A percentile compares a stretch with the other conserved stretches of the same genome.
These are phyloP conservation scores for Malassezia globosa DNA, from an alignment of 1,284 basidiomycete genomes.

Conservation along the genomic window DNA sequence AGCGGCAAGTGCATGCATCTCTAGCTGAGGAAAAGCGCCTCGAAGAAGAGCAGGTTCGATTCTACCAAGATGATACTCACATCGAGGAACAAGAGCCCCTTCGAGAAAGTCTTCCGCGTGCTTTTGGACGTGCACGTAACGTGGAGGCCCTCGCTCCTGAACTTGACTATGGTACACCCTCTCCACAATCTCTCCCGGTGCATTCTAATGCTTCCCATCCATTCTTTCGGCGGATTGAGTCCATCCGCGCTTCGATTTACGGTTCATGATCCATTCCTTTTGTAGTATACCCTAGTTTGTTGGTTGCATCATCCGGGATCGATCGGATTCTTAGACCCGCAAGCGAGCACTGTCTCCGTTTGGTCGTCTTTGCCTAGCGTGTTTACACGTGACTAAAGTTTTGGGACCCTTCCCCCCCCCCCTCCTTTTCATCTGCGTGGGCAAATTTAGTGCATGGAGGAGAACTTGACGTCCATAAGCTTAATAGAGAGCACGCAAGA, in stretches of 20 bases:
- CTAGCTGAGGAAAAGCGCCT: conserved; percentile 7
- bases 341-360: too few relatives aligned
- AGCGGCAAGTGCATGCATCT: conserved; percentile 4
- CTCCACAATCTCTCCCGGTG: too few relatives aligned
- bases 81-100: not conserved
- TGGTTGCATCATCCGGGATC: too few relatives aligned
- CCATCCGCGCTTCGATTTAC: conserved; percentile 6
- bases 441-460: too few relatives aligned
- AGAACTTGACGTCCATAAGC: too few relatives aligned
- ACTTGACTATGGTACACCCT: not conserved
- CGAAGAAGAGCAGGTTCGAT: conserved; percentile 3
- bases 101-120: conserved; percentile 9
- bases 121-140: conserved; percentile 6
- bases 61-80: not conserved
- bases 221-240: not conserved
- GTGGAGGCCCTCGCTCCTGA: not conserved
- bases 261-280: not conserved
- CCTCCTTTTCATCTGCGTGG: too few relatives aligned
- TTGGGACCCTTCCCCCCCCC: too few relatives aligned
- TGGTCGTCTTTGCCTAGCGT: too few relatives aligned
- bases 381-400: too few relatives aligned
- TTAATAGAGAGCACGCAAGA: conserved; percentile 50
- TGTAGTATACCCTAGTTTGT: too few relatives aligned
- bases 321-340: too few relatives aligned
- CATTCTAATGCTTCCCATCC: too few relatives aligned